A percentile compares a stretch with the other conserved stretches of the same genome.
These are phyloP conservation scores for Puccinellia tenuiflora DNA, from an alignment of 176 grass and related monocot species.

Conservation along the genomic window DNA sequence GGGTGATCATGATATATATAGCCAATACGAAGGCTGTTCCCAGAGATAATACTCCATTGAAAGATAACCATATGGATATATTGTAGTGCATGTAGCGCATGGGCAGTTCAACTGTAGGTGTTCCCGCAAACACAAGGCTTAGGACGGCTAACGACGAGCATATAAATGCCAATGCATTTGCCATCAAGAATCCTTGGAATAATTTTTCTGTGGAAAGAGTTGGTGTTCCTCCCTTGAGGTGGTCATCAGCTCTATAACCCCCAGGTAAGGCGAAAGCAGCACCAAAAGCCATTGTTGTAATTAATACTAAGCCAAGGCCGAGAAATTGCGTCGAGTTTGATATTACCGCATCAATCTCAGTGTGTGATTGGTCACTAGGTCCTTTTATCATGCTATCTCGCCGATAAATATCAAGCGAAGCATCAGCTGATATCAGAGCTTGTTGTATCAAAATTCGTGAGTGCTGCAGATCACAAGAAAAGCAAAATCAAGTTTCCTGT, in stretches of 20 bases:
- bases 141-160: constrained; percentile 16
- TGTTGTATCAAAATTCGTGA: constrained; percentile 20
- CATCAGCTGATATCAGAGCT: neutral
- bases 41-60: neutral
- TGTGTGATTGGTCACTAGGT: neutral
- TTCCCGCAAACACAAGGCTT: constrained; percentile 20
- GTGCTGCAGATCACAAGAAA: neutral
- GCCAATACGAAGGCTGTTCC: constrained; percentile 7
- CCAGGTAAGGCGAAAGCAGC: constrained; percentile 19
- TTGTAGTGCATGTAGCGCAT: constrained; percentile 24
- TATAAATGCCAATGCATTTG: constrained; percentile 15
- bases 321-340: constrained; percentile 20
- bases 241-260: constrained; percentile 11
- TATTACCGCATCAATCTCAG: neutral
- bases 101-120: constrained; percentile 18
- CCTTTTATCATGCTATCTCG: neutral
- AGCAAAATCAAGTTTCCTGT: neutral
- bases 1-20: constrained; percentile 27
- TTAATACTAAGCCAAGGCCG: constrained; percentile 4
- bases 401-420: neutral
- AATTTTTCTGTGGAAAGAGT: neutral
- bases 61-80: constrained; percentile 28
- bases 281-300: constrained; percentile 30
- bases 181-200: constrained; percentile 23
- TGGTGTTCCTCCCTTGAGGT: constrained; percentile 5